These are phyloP conservation scores for Phragmites australis DNA, from an alignment of 176 grass and related monocot genomes.

Conservation along the genomic window DNA sequence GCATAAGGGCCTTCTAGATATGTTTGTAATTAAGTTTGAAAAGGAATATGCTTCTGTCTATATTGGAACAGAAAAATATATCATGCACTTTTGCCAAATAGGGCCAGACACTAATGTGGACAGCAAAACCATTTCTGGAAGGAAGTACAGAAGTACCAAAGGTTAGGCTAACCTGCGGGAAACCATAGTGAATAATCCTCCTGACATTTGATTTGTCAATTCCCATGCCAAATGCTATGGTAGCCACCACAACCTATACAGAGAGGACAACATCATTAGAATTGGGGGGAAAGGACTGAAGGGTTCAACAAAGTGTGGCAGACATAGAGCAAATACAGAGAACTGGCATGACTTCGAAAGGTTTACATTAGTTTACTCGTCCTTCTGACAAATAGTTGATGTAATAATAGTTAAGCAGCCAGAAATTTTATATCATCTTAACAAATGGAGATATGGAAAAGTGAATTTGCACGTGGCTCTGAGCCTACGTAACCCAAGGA, in stretches of 20 bases:
- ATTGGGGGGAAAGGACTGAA: neutral
- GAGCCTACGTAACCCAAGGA: neutral
- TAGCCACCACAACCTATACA: slow-evolving; percentile 92
- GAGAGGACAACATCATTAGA: slow-evolving; percentile 21
- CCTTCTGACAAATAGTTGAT: neutral
- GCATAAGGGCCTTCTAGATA: slow-evolving; percentile 24
- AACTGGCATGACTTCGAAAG: neutral
- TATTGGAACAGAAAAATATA: neutral
- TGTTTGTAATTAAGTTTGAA: slow-evolving; percentile 23
- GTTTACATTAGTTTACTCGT: neutral
- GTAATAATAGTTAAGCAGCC: neutral
- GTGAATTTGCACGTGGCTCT: neutral
- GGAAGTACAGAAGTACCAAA: slow-evolving; percentile 30
- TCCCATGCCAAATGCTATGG: slow-evolving; percentile 98
- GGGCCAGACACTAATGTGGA: neutral
- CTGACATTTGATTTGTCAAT: slow-evolving; percentile 97
- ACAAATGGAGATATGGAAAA: slow-evolving; percentile 14
- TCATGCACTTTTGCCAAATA: neutral
- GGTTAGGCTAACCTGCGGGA: slow-evolving; percentile 66
- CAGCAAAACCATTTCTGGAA: neutral
- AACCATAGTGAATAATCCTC: slow-evolving; percentile 95
- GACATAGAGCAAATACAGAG: neutral
- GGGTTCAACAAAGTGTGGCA: slow-evolving; percentile 11
- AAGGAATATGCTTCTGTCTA: neutral
- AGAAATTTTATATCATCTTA: slow-evolving; percentile 6